phyloP scores from a whole-genome alignment of 108 stramenopile species.

The Cyclostephanos tholiformis region DNA sequence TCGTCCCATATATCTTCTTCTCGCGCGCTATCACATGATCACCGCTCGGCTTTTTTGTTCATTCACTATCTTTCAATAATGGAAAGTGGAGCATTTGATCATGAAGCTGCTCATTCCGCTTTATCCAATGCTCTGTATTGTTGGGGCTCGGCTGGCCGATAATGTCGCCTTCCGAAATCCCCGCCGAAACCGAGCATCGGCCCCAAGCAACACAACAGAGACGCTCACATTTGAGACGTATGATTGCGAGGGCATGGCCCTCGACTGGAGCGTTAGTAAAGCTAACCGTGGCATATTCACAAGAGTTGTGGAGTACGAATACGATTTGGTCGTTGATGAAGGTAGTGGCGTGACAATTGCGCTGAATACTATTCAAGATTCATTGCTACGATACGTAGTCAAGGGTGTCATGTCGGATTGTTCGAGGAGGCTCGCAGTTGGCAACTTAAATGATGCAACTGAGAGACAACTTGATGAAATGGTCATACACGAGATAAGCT shows the following conservation, averaged over 20 bases:
- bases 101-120: background rate
- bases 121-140: background rate
- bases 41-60: too few species aligned
- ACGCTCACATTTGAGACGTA: constrained; percentile 17
- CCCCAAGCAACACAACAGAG: constrained; percentile 21
- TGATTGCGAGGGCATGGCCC: constrained; percentile 26
- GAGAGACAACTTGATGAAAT: constrained; percentile 15
- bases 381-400: constrained; percentile 21
- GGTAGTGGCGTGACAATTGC: constrained; percentile 18
- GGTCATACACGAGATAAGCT: constrained; percentile 24
- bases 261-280: constrained; percentile 8
- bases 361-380: constrained; percentile 14
- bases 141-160: background rate
- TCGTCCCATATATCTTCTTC: too few species aligned
- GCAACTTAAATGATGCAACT: background rate
- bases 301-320: constrained; percentile 33
- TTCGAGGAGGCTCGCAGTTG: constrained; percentile 17
- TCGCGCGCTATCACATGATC: too few species aligned
- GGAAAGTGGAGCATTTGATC: too few species aligned
- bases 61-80: too few species aligned
- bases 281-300: background rate
- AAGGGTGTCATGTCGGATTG: constrained; percentile 19
- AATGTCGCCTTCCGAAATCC: background rate
- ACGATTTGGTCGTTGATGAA: constrained; percentile 27
- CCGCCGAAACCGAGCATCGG: background rate